Percentiles rank a stretch among this genome's conserved stretches.
Conservation (phyloP, 768 basidiomycete genomes). For the Boletus tylopilopsis region DNA sequence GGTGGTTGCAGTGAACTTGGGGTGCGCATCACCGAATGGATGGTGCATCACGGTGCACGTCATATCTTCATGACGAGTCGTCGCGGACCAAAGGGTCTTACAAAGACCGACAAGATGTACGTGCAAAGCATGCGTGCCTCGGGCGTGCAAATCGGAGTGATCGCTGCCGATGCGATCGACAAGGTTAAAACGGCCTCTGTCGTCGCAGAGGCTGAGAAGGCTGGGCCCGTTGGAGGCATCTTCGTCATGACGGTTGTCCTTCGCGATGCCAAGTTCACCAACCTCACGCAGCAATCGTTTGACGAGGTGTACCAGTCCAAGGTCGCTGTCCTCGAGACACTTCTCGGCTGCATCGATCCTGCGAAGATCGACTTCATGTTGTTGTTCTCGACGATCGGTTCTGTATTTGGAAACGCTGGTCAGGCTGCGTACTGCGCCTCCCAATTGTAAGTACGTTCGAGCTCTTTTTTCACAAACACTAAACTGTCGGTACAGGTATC, state of each 20-base stretch:
- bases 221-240: conserved; percentile 29
- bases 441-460: conserved; percentile 11
- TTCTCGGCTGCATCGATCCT: conserved; percentile 15
- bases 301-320: conserved; percentile 23
- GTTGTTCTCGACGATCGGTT: conserved; percentile 33
- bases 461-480: background rate
- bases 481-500: conserved; percentile 18
- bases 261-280: conserved; percentile 31
- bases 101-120: conserved; percentile 26
- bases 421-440: conserved; percentile 24
- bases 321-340: conserved; percentile 17
- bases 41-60: conserved; percentile 31
- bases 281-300: conserved; percentile 32
- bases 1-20: conserved; percentile 23
- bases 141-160: conserved; percentile 25
- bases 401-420: conserved; percentile 30
- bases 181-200: conserved; percentile 22
- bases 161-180: conserved; percentile 26
- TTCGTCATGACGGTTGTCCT: conserved; percentile 35
- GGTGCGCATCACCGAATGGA: conserved; percentile 32
- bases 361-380: conserved; percentile 29
- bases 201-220: conserved; percentile 18
- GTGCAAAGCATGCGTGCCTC: conserved; percentile 22
- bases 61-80: conserved; percentile 30
- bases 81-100: conserved; percentile 17